Evolutionary conservation across 2,329 filamentous ascomycete species (phyloP).

Genomic region (Leptosphaerulina australis): DNA sequence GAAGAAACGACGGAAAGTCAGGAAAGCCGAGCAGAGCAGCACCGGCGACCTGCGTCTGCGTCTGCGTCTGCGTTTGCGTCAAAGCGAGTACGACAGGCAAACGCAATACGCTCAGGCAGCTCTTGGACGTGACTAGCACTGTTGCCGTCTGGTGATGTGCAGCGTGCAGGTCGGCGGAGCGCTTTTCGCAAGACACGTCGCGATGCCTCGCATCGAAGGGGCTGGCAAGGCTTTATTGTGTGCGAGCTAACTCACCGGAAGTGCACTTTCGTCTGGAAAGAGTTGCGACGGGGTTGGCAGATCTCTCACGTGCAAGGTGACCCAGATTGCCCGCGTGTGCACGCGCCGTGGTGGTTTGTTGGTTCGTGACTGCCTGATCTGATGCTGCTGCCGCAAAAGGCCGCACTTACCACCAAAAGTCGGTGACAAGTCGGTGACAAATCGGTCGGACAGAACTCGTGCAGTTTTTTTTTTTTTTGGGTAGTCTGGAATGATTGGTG

Average conservation of each 20-base stretch:
- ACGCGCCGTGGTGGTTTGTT: conserved; percentile 8
- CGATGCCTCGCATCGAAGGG: conserved; percentile 14
- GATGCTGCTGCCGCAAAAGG: conserved; percentile 11
- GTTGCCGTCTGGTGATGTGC: conserved; percentile 9
- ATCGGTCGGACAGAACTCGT: conserved; percentile 18
- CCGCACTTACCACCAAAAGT: conserved; percentile 14
- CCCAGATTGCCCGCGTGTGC: conserved; percentile 5
- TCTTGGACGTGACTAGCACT: conserved; percentile 8
- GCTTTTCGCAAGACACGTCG: conserved; percentile 16
- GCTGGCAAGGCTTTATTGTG: conserved; percentile 8
- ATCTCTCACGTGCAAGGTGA: conserved; percentile 14
- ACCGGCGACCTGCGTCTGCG: conserved; percentile 12
- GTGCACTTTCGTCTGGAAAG: conserved; percentile 19
- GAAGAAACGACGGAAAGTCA: conserved; percentile 14
- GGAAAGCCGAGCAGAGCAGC: conserved; percentile 13
- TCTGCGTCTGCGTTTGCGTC: no score
- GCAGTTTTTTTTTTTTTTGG: no score
- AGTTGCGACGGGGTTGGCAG: conserved; percentile 22
- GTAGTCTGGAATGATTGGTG: no score
- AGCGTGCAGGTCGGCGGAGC: conserved; percentile 17
- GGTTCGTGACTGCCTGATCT: conserved; percentile 14
- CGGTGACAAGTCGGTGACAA: no score
- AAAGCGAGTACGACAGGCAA: conserved; percentile 15
- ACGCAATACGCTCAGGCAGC: conserved; percentile 15
- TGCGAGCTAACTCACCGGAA: conserved; percentile 24